Base-by-base conservation (phyloP, 129 eudicot genomes). In the Gnaphalium uliginosum region DNA sequence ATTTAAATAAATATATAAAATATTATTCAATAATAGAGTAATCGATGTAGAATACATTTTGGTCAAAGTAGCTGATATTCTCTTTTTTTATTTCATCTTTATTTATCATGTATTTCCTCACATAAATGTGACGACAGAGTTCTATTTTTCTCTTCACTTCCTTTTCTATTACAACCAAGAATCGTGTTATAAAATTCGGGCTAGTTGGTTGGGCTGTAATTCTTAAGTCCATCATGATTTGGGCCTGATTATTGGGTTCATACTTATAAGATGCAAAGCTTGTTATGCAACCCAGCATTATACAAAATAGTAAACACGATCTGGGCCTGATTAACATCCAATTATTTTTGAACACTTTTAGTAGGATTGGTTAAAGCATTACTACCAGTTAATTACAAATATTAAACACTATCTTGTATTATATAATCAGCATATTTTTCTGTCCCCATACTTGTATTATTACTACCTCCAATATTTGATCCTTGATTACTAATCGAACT, bases 401-500 rank as follows among this genome's bases (percentile, higher is more conserved):
- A 22, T 21, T 56, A 56, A 21, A 19, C 61, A 56, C 61, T 56
- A 56, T 56, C 61, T 56, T 56, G 61, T 53, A 53, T 53, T 53
- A 19, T 4, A 53, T 17, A 53, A 14, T 53, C 22, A 17, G 8
- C 59, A 53, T 53, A 53, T 53, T n/a, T 53, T 53, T 53, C 59
- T 53, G 59, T 53, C 59, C 59, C 59, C 59, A 53, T 53, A 53
- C 59, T 53, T 53, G 59, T 53, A 19, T 53, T 53, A 53, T n/a
- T 53, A 53, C 59, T 53, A 53, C 59, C 22, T 18, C 59, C 59
- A 53, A 53, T 8, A 14, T n/a, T 53, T 53, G 59, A 53, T 53
- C 59, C 59, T 53, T 53, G 59, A 19, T 6, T 18, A 18, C 21
- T 53, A 53, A 19, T 4, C 2, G 59, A 53, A n/a, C 59, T 53